Base-by-base conservation (phyloP, 2,329 filamentous ascomycete species). In the Aspergillus felis region DNA sequence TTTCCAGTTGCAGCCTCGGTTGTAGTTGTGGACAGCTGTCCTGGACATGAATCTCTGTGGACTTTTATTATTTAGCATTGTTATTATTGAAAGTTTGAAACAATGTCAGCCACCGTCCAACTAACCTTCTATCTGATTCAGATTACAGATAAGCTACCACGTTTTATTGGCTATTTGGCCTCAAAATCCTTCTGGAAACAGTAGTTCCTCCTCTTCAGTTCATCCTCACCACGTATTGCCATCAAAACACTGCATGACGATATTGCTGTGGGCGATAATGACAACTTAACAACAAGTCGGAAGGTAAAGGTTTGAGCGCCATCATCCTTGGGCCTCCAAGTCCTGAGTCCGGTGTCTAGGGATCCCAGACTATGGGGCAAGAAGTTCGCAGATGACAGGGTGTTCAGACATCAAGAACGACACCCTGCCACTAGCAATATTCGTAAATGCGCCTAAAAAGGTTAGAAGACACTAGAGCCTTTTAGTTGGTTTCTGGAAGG, bases 401-500 rank as follows among this genome's bases (percentile, higher is more conserved):
- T 38, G 32, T 38, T 17, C 32, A 38, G 14, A 17, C 32, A 38
- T 17, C 32, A 35, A 4, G 32, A 35, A 35, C 32, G 2, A 35
- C 32, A 14, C 32, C 32, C 32, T 35, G 32, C 32, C 32, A 35
- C 32, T 35, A 35, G 32, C 32, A 35, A 17, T 14, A 14, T 14
- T 7, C 12, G 12, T 6, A 3, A 35, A 38, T 3, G 32, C 32
- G 32, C 14, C 32, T 38, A 38, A 38, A 38, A 32, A 38, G 17
- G 32, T 38, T 38, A 38, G 14, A 17, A 38, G 32, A 38, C 14
- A 38, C 32, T 38, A 38, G 32, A 38, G 14, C 17, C 14, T 38
- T 27, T 58, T 62, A 60, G 61, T 56, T 55, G 29, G 53, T 51
- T 63, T 64, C 63, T 64, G 61, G 63, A 64, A 64, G 58, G 52